Evolutionary conservation across 345 rosid species (phyloP).

Genomic region (Boechera retrofracta): DNA sequence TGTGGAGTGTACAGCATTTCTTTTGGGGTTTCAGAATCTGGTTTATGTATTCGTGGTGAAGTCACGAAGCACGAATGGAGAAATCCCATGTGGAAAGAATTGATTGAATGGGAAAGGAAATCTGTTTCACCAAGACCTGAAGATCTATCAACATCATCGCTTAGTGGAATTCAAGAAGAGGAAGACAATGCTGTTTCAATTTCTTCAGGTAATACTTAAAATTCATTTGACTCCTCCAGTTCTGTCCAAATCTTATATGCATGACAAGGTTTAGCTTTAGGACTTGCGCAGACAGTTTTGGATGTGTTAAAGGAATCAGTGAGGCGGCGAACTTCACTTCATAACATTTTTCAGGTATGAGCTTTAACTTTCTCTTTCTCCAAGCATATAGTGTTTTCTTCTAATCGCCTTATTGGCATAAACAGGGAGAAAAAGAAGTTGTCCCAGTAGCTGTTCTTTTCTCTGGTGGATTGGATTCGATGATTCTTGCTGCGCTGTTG

Average conservation of each 20-base stretch:
- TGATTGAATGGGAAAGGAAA: constrained; percentile 77
- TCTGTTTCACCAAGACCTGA: constrained; percentile 60
- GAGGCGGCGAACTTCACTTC: constrained; percentile 61
- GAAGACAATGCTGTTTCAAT: constrained; percentile 16
- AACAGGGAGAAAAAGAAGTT: constrained; percentile 57
- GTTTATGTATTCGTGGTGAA: constrained; percentile 53
- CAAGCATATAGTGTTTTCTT: background rate
- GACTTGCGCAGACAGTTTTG: constrained; percentile 61
- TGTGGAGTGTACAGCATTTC: constrained; percentile 80
- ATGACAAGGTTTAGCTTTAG: constrained; percentile 48
- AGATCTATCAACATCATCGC: constrained; percentile 43
- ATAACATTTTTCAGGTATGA: constrained; percentile 66
- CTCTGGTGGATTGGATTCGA: constrained; percentile 97
- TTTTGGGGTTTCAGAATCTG: constrained; percentile 45
- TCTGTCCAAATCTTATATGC: constrained; percentile 11
- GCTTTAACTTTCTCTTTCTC: background rate
- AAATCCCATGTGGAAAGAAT: constrained; percentile 53
- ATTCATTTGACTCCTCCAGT: background rate
- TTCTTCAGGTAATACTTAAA: constrained; percentile 40
- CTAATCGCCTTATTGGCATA: constrained; percentile 19
- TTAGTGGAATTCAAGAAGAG: constrained; percentile 19
- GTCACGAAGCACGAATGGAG: constrained; percentile 72
- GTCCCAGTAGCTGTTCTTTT: constrained; percentile 88
- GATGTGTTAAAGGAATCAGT: constrained; percentile 68
- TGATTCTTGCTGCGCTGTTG: constrained; percentile 89